Evolutionary conservation across 805 yeast species (phyloP).

Genomic region (Barnettozyma californica): DNA sequence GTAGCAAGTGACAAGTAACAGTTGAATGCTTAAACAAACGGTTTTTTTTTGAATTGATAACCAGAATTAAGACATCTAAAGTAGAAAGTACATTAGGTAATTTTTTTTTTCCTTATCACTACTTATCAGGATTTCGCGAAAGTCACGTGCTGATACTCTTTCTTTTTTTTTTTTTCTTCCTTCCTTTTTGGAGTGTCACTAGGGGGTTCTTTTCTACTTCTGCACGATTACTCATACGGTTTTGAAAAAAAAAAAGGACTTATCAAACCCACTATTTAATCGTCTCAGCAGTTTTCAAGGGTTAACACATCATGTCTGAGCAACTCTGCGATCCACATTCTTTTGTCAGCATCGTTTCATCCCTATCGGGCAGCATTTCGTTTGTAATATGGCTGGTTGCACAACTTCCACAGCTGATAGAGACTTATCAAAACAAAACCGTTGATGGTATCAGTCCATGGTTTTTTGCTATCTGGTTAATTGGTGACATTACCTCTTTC

Average conservation of each 20-base stretch:
- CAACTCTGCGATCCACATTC: slow-evolving; percentile 13
- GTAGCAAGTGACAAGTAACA: too few relatives aligned
- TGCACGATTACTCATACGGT: neutral
- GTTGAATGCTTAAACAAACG: neutral
- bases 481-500: slow-evolving; percentile 44
- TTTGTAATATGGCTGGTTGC: slow-evolving; percentile 40
- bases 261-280: too few relatives aligned
- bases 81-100: too few relatives aligned
- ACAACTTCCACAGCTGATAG: slow-evolving; percentile 52
- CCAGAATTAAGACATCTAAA: too few relatives aligned
- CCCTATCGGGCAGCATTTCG: slow-evolving; percentile 40
- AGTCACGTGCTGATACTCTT: neutral
- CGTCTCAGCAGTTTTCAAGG: too few relatives aligned
- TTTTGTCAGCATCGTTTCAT: slow-evolving; percentile 22
- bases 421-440: slow-evolving; percentile 50
- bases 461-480: slow-evolving; percentile 41
- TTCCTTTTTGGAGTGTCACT: neutral
- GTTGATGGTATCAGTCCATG: slow-evolving; percentile 56
- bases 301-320: slow-evolving; percentile 2
- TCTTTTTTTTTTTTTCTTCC: neutral
- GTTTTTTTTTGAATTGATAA: too few relatives aligned
- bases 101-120: too few relatives aligned
- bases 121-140: neutral
- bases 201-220: too few relatives aligned
- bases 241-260: neutral